These are phyloP conservation scores for Rhododendron vialii DNA, from an alignment of 148 eudicot species.

Conservation along the genomic window DNA sequence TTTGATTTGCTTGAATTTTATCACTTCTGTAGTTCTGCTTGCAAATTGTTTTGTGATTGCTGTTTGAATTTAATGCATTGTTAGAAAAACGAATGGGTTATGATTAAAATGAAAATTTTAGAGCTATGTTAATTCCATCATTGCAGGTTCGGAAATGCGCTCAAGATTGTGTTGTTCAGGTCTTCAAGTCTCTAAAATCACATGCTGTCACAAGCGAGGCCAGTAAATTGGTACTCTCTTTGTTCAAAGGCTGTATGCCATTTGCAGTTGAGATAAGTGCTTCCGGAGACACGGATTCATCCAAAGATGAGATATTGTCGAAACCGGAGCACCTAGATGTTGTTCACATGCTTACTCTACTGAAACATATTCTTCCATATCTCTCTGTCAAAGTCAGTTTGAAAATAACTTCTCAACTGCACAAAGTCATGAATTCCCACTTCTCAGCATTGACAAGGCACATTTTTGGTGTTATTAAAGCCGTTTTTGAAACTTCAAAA, in stretches of 20 bases:
- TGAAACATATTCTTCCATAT: constrained; percentile 57
- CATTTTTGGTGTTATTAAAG: constrained; percentile 49
- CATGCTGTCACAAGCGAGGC: constrained; percentile 43
- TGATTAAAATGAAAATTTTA: background rate
- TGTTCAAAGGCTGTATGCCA: constrained; percentile 49
- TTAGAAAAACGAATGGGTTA: background rate
- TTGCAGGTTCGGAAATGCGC: constrained; percentile 86
- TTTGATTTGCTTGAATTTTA: background rate
- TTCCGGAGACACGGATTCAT: constrained; percentile 20
- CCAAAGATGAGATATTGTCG: constrained; percentile 26
- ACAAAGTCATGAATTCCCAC: constrained; percentile 42
- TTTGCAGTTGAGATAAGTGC: constrained; percentile 33
- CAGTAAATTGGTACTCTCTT: constrained; percentile 44
- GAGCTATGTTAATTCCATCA: background rate
- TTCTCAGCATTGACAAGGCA: constrained; percentile 52
- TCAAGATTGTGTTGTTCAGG: constrained; percentile 52
- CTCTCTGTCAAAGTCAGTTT: constrained; percentile 37
- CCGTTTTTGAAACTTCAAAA: constrained; percentile 40
- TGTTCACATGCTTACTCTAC: constrained; percentile 54
- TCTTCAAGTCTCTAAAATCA: constrained; percentile 48
- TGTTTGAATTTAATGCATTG: background rate
- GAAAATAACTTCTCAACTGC: constrained; percentile 36
- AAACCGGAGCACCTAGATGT: constrained; percentile 57
- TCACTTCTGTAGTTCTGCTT: background rate
- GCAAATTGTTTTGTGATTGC: background rate